These are phyloP conservation scores for Chlorella vulgaris DNA, from an alignment of 139 green algal species.

Conservation along the genomic window DNA sequence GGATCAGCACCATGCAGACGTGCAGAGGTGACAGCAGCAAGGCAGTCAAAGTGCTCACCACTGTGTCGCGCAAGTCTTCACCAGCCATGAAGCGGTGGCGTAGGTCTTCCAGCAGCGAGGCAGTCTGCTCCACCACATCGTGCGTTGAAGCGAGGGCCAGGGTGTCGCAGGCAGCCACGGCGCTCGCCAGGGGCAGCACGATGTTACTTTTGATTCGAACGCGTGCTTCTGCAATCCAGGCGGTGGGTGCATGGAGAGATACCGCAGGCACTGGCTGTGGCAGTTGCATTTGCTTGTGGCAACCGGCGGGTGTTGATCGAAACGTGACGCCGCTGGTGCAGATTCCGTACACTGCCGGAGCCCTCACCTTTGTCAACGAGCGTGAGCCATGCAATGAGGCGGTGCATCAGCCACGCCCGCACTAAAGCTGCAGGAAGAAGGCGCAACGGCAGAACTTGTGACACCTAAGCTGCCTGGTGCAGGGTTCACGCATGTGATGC, in stretches of 20 bases:
- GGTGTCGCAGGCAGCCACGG: background rate
- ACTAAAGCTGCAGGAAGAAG: background rate
- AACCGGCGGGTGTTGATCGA: too few species aligned
- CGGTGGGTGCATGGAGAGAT: too few species aligned
- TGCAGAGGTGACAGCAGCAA: background rate
- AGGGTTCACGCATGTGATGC: too few species aligned
- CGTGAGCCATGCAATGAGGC: background rate
- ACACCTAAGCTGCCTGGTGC: too few species aligned
- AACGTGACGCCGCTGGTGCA: too few species aligned
- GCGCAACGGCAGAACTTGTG: too few species aligned
- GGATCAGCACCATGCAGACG: too few species aligned
- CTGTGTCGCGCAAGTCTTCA: background rate
- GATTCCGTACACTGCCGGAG: background rate
- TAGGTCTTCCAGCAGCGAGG: background rate
- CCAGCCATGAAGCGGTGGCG: background rate
- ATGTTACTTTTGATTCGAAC: background rate
- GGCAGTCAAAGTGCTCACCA: background rate
- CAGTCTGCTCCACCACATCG: background rate
- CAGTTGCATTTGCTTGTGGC: too few species aligned
- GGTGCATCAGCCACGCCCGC: slow-evolving; percentile 2
- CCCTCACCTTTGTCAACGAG: background rate
- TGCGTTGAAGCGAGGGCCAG: background rate
- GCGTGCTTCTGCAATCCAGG: too few species aligned
- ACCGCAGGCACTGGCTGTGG: too few species aligned
- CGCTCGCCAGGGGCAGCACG: background rate